Evolutionary conservation across 805 yeast species (phyloP).

Genomic region (Saccharomyces mikatae): DNA sequence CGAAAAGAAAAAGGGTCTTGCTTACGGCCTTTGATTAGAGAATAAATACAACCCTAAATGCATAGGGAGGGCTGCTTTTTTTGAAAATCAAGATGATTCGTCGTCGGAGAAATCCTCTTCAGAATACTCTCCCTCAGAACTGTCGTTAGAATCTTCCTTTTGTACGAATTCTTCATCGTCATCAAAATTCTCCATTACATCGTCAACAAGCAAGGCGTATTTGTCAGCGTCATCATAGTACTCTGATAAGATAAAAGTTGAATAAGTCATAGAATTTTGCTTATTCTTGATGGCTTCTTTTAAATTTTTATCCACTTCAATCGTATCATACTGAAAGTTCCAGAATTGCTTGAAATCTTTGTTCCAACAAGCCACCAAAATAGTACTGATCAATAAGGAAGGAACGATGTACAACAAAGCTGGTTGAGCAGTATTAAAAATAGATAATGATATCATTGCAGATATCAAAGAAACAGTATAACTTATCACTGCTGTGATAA

Average conservation of each 20-base stretch:
- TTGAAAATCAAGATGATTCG: background rate
- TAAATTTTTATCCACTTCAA: conserved; percentile 8
- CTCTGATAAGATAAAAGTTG: conserved; percentile 11
- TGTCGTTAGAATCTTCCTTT: background rate
- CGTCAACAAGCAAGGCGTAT: conserved; percentile 7
- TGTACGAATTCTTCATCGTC: background rate
- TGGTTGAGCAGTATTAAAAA: conserved; percentile 49
- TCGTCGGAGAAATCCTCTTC: background rate
- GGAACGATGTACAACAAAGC: conserved; percentile 62
- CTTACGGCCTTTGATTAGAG: background rate
- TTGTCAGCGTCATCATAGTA: conserved; percentile 2
- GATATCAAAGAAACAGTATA: conserved; percentile 40
- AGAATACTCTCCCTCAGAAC: background rate
- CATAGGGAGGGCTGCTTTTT: background rate
- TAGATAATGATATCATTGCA: conserved; percentile 36
- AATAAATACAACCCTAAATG: background rate
- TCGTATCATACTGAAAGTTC: conserved; percentile 29
- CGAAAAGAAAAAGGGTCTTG: background rate
- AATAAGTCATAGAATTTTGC: conserved; percentile 18
- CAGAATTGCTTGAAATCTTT: conserved; percentile 39
- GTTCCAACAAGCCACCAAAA: conserved; percentile 28
- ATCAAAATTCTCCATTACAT: conserved; percentile 5
- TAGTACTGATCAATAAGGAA: conserved; percentile 30
- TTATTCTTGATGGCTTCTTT: conserved; percentile 5
- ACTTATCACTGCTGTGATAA: conserved; percentile 36